phyloP scores from a whole-genome alignment of 768 basidiomycete genomes.

The Piloderma croceum region DNA sequence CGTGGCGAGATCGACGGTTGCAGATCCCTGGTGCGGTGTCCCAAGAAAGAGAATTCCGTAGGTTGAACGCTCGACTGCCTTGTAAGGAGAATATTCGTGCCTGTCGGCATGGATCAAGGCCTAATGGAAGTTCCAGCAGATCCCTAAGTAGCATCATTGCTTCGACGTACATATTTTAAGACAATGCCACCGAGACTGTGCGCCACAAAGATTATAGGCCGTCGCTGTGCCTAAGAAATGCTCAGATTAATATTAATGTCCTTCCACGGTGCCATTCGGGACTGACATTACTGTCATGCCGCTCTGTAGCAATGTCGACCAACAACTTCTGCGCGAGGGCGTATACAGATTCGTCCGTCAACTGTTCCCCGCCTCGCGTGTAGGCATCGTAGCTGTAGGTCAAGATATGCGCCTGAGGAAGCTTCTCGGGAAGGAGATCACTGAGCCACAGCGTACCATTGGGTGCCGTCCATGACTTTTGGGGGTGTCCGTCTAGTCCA shows the following conservation, averaged over 20 bases:
- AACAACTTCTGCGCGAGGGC: constrained; percentile 6
- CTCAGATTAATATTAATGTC: too few species aligned
- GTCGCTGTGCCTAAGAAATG: too few species aligned
- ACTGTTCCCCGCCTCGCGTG: constrained; percentile 5
- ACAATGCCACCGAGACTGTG: too few species aligned
- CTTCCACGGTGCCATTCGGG: too few species aligned
- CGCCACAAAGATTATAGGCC: constrained; percentile 8
- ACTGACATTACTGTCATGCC: constrained; percentile 7
- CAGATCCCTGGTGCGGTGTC: constrained; percentile 8
- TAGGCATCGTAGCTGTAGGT: constrained; percentile 9
- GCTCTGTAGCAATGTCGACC: constrained; percentile 1
- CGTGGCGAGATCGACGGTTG: constrained; percentile 4
- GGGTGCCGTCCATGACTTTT: too few species aligned
- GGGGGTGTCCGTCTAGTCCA: too few species aligned
- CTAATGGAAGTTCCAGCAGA: too few species aligned
- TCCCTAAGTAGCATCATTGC: too few species aligned
- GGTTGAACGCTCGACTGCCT: too few species aligned
- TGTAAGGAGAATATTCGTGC: constrained; percentile 5
- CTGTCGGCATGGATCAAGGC: constrained; percentile 6
- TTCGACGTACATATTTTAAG: constrained; percentile 7
- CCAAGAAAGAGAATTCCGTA: constrained; percentile 9
- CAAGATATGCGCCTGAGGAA: too few species aligned
- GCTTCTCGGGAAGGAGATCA: too few species aligned
- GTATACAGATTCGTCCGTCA: constrained; percentile 7
- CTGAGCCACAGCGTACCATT: too few species aligned